Conservation (phyloP, 1,284 basidiomycete species). For the Bjerkandera adusta region DNA sequence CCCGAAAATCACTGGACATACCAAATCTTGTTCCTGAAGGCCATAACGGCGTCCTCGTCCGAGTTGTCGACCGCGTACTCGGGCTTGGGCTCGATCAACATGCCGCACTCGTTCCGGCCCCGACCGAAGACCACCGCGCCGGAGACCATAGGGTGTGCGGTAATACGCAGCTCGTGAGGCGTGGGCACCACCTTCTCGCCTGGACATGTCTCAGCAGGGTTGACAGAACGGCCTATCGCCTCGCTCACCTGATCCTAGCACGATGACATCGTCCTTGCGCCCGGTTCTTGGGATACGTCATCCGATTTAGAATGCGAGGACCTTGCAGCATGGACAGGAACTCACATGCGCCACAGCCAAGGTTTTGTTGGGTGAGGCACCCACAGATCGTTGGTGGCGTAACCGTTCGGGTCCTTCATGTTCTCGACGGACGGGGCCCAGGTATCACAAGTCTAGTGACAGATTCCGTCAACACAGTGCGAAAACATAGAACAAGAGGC, state of each 20-base stretch:
- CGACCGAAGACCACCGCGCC: conserved; percentile 34
- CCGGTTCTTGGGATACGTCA: conserved; percentile 11
- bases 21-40: conserved; percentile 29
- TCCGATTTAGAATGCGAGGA: neutral
- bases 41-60: conserved; percentile 14
- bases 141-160: conserved; percentile 25
- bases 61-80: conserved; percentile 21
- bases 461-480: neutral
- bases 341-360: conserved; percentile 37
- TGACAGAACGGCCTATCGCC: neutral
- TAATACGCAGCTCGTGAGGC: conserved; percentile 28
- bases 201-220: conserved; percentile 37
- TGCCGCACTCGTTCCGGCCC: conserved; percentile 30
- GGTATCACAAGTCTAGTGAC: conserved; percentile 17
- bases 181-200: conserved; percentile 43
- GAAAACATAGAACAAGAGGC: neutral
- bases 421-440: conserved; percentile 24
- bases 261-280: conserved; percentile 20
- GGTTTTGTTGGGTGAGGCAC: conserved; percentile 39
- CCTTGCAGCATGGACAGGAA: neutral
- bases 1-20: conserved; percentile 26
- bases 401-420: conserved; percentile 21
- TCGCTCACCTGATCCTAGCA: conserved; percentile 12
- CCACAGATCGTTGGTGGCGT: conserved; percentile 38
- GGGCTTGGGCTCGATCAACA: conserved; percentile 31